Base-by-base conservation (phyloP, 352 stramenopile genomes). In the Globisporangium nunn region DNA sequence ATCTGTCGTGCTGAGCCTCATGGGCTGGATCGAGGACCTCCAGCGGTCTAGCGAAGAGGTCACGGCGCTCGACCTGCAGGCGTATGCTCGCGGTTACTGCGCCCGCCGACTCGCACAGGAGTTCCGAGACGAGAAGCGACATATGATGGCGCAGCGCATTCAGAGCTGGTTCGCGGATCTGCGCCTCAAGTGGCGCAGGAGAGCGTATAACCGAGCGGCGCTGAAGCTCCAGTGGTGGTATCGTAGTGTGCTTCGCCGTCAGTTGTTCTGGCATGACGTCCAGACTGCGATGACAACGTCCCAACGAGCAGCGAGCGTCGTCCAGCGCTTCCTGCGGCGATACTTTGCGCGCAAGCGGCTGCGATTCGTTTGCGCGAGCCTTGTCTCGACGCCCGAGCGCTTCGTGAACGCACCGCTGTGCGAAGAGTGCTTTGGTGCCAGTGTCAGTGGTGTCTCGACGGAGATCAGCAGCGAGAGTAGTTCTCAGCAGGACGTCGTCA, bases 331-430 rank as follows among this genome's bases (percentile, higher is more conserved):
- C 14, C 30, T 14, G 5, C 46, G 40, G 5, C 30, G 37, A 7
- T 54, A 35, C 45, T 54, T 54, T 31, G 37, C 54, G 4, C 54
- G n/a, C 11, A 54, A 60, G 10, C 54, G 35, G 15, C 52, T 60
- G 35, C 47, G 52, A 31, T 4, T 46, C 4, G 11, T 54, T 3
- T 60, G 54, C 4, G 7, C 28, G 40, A 33, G 33, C 0, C 56
- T 71, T 4, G n/a, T 68, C 0, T 51, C 65, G 15, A 74, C 57
- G 0, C 29, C 66, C 28, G 2, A 41, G 6, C 56, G 57, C 1
- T 76, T 74, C 31, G 64, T 58, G 7, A 67, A 76, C 39, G 54
- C 69, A 3, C 72, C 69, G 3, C 51, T 81, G 4, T 81, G 72
- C 54, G 62, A 75, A 58, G 58, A 67, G 17, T 81, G 72, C 46